Percentiles rank a stretch among this genome's conserved stretches.
phyloP scores from a whole-genome alignment of 2,329 filamentous ascomycete genomes.

The Cadophora luteo-olivacea region DNA sequence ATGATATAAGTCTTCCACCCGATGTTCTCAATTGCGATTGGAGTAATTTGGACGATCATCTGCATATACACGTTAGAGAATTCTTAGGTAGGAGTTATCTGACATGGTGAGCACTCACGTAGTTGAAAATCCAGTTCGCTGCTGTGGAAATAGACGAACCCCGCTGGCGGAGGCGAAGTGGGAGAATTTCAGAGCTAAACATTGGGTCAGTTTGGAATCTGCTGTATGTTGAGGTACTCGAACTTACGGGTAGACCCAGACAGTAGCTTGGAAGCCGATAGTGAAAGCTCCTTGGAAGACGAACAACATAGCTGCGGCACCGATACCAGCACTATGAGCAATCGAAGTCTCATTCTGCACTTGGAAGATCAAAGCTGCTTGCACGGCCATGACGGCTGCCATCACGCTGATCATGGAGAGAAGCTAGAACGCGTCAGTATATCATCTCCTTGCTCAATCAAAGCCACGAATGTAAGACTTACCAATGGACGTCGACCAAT shows the following conservation, averaged over 20 bases:
- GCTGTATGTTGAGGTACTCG: background rate
- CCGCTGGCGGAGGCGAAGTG: conserved; percentile 63
- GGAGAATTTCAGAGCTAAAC: conserved; percentile 58
- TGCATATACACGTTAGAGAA: background rate
- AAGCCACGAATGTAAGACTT: background rate
- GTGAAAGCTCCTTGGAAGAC: conserved; percentile 67
- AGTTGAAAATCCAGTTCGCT: conserved; percentile 57
- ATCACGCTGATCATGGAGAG: conserved; percentile 54
- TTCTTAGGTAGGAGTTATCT: background rate
- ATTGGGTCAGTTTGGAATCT: background rate
- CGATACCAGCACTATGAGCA: conserved; percentile 46
- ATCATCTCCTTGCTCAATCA: too few species aligned
- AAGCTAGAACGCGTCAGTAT: conserved; percentile 50
- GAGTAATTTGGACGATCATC: conserved; percentile 55
- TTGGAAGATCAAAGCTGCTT: conserved; percentile 50
- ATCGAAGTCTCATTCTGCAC: conserved; percentile 47
- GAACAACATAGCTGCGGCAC: conserved; percentile 59
- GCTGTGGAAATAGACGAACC: conserved; percentile 67
- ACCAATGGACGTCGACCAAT: conserved; percentile 68
- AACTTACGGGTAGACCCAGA: conserved; percentile 60
- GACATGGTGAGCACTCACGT: conserved; percentile 7
- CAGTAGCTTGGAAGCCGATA: conserved; percentile 64
- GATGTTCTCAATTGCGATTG: conserved; percentile 49
- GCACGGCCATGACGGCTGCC: conserved; percentile 50
- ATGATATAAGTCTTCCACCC: conserved; percentile 50